phyloP scores from a whole-genome alignment of 2,329 filamentous ascomycete species.

The Aspergillus aculeatinus region DNA sequence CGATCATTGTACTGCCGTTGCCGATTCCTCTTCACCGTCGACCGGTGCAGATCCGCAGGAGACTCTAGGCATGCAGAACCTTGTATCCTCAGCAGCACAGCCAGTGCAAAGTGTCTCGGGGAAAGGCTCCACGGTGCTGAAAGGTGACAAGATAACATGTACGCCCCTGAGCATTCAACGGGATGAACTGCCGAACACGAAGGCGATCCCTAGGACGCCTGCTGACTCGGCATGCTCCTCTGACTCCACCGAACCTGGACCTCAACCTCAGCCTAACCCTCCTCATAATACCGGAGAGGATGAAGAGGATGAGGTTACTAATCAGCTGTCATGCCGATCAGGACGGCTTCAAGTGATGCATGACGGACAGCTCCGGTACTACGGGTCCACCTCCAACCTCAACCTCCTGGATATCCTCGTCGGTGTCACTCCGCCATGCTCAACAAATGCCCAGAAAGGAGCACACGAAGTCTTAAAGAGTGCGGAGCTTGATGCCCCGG shows the following conservation, averaged over 20 bases:
- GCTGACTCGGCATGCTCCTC: too few species aligned
- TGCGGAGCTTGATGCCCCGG: not conserved
- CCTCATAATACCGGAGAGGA: constrained; percentile 7
- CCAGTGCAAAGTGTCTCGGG: too few species aligned
- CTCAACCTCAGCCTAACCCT: constrained; percentile 11
- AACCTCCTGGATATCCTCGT: constrained; percentile 5
- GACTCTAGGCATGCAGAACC: too few species aligned
- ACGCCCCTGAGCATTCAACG: too few species aligned
- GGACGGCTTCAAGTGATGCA: constrained; percentile 7
- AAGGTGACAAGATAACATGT: too few species aligned
- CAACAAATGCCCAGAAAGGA: not conserved
- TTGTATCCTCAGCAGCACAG: too few species aligned
- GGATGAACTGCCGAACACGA: too few species aligned
- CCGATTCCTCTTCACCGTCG: too few species aligned
- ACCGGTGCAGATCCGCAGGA: too few species aligned
- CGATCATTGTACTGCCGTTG: too few species aligned
- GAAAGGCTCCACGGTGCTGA: too few species aligned
- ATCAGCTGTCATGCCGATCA: constrained; percentile 10
- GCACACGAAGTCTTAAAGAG: constrained; percentile 2
- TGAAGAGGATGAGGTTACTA: constrained; percentile 7
- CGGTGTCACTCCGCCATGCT: not conserved
- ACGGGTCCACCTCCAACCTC: constrained; percentile 9
- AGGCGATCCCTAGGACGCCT: too few species aligned
- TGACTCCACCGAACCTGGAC: not conserved
- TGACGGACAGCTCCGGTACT: constrained; percentile 8